phyloP scores from a whole-genome alignment of 2,329 filamentous ascomycete species.

The Aspergillus ruber region DNA sequence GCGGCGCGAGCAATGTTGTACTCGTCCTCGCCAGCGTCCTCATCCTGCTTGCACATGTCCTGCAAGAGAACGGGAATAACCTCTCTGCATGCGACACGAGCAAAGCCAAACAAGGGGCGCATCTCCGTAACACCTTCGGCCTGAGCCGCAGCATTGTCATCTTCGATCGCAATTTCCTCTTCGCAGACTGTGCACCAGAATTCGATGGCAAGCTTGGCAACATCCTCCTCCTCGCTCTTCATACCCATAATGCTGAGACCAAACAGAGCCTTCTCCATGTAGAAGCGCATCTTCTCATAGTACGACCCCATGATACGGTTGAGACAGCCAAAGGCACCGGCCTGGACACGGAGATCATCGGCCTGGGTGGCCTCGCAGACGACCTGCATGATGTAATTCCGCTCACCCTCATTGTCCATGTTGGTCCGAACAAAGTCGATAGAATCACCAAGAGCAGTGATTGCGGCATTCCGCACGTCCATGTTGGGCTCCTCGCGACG shows the following conservation, averaged over 20 bases:
- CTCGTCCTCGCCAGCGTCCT: slow-evolving; percentile 93
- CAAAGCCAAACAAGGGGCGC: slow-evolving; percentile 93
- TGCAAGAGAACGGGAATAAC: slow-evolving; percentile 86
- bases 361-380: slow-evolving; percentile 98
- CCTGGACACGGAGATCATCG: slow-evolving; percentile 82
- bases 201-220: slow-evolving; percentile 94
- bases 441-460: slow-evolving; percentile 89
- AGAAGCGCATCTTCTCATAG: slow-evolving; percentile 99
- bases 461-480: slow-evolving; percentile 87
- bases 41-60: slow-evolving; percentile 92
- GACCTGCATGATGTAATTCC: slow-evolving; percentile 99
- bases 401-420: slow-evolving; percentile 97
- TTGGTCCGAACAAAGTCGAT: slow-evolving; percentile 97
- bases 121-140: slow-evolving; percentile 73
- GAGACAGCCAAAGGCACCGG: slow-evolving; percentile 91
- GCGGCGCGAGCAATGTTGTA: slow-evolving; percentile 94
- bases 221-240: slow-evolving; percentile 96
- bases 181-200: slow-evolving; percentile 99
- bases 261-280: slow-evolving; percentile 99
- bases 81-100: slow-evolving; percentile 83
- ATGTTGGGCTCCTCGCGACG: slow-evolving; percentile 89
- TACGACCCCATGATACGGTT: slow-evolving; percentile 99
- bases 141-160: slow-evolving; percentile 79
- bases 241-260: slow-evolving; percentile 96
- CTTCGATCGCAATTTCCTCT: slow-evolving; percentile 95